A percentile compares a stretch with the other conserved stretches of the same genome.
These are phyloP conservation scores for Vishniacozyma victoriae DNA, from an alignment of 768 basidiomycete species.

Conservation along the genomic window DNA sequence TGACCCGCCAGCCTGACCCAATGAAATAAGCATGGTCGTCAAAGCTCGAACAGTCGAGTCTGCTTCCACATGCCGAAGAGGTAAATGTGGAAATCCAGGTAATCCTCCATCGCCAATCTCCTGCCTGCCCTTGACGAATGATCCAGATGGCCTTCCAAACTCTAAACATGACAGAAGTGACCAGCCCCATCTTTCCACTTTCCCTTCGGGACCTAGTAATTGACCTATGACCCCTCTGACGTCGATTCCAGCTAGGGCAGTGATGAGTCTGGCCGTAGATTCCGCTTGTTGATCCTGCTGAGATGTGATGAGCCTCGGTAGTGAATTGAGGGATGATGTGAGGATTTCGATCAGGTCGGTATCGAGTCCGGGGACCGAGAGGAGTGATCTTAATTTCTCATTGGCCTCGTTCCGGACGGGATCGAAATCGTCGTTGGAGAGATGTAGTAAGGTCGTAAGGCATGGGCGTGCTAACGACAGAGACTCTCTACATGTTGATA, in stretches of 20 bases:
- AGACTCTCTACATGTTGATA: conserved; percentile 38
- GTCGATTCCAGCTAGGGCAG: conserved; percentile 60
- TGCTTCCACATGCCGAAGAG: conserved; percentile 33
- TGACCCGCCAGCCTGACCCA: conserved; percentile 67
- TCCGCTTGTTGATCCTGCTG: conserved; percentile 69
- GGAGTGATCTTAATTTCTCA: not conserved
- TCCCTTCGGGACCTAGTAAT: conserved; percentile 72
- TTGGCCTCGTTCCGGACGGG: conserved; percentile 20
- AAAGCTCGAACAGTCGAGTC: conserved; percentile 51
- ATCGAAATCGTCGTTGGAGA: conserved; percentile 49
- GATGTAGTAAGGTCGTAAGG: conserved; percentile 65
- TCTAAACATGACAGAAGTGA: conserved; percentile 73
- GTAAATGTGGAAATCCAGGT: conserved; percentile 30
- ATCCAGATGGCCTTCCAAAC: conserved; percentile 54
- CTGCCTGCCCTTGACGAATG: conserved; percentile 30
- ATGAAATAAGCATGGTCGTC: conserved; percentile 63
- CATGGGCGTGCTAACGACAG: conserved; percentile 66
- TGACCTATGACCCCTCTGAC: conserved; percentile 43
- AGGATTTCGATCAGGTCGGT: conserved; percentile 59
- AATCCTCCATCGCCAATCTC: conserved; percentile 1
- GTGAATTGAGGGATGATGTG: conserved; percentile 58
- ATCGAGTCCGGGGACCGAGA: conserved; percentile 46
- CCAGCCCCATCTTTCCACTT: conserved; percentile 91
- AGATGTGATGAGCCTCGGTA: conserved; percentile 67
- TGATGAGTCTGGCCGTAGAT: conserved; percentile 62